phyloP scores from a whole-genome alignment of 2,329 filamentous ascomycete species.

The Diaporthe citri region DNA sequence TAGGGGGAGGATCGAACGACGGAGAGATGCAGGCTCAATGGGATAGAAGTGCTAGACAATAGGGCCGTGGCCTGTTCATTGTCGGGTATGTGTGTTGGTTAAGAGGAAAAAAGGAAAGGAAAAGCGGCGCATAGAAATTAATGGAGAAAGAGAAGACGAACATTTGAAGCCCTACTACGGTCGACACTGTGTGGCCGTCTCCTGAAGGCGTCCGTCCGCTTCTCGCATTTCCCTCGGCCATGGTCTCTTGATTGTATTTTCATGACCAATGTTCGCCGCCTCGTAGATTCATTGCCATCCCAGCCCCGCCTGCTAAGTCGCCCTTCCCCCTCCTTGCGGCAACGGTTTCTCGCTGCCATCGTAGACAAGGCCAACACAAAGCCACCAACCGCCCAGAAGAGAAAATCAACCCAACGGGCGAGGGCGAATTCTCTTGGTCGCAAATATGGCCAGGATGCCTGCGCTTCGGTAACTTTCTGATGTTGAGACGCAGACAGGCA shows the following conservation, averaged over 20 bases:
- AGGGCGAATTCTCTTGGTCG: too few relatives aligned
- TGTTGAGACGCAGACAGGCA: too few relatives aligned
- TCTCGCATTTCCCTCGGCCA: too few relatives aligned
- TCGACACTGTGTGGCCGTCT: background rate
- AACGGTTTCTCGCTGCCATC: too few relatives aligned
- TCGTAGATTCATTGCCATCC: background rate
- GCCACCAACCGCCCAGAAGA: too few relatives aligned
- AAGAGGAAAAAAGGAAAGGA: too few relatives aligned
- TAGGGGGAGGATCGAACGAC: too few relatives aligned
- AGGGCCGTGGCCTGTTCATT: background rate
- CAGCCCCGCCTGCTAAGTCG: background rate
- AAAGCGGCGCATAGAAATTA: background rate
- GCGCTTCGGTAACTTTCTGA: too few relatives aligned
- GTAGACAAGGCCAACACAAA: background rate
- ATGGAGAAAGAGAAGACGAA: background rate
- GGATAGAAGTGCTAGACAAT: background rate
- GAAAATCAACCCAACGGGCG: too few relatives aligned
- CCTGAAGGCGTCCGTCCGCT: background rate
- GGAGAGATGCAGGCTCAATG: background rate
- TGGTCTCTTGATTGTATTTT: background rate
- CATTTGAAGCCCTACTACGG: background rate
- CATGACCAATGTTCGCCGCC: too few relatives aligned
- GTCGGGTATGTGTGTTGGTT: background rate
- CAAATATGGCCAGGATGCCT: too few relatives aligned
- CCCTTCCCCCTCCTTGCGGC: too few relatives aligned